Base-by-base conservation (phyloP, 1,139 yeast species). In the Kurtzmaniella quercitrusa region DNA sequence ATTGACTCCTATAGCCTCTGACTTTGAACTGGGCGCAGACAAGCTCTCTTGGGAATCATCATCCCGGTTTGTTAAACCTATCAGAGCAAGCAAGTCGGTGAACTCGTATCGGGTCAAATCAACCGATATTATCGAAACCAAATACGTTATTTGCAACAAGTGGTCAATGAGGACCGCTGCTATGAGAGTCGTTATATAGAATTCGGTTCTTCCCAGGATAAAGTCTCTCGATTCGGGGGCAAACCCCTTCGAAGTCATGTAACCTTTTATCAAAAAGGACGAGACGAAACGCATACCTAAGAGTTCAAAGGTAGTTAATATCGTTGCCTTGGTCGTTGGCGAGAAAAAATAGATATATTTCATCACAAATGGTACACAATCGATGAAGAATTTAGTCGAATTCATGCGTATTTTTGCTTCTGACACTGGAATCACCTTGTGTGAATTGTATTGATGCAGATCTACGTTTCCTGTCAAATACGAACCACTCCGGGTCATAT, bases 61-160 rank as follows among this genome's bases (percentile, higher is more conserved):
- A 10, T n/a, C 29, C 33, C 21, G 18, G 18, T 25, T 34, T 10
- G 41, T 12, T 12, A 17, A 7, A 15, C 39, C 23, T 16, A n/a
- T 25, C 9, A 16, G 37, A 15, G 41, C 42, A 17, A 78, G 53
- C 31, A 81, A 58, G 48, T 82, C 88, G 10, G 77, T 76, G 17
- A 84, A 66, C 53, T 84, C 90, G 36, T 75, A 60, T 44, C 89
- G 70, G 39, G 81, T 75, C 40, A 83, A 65, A 62, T 88, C 95
- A 39, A 87, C 75, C 24, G 83, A 73, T 15, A 86, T 62, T 0
- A 85, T 77, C 0, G 90, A 82, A 1, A 81, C 67, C 48, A 85
- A 76, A 57, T 71, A 85, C 0, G 91, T 77, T 42, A 79, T 55
- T 51, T 83, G 89, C 40, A 87, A 62, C 3, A 73, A 45, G 51